Base-by-base conservation (phyloP, 257 asterid species). In the Capsicum pubescens region DNA sequence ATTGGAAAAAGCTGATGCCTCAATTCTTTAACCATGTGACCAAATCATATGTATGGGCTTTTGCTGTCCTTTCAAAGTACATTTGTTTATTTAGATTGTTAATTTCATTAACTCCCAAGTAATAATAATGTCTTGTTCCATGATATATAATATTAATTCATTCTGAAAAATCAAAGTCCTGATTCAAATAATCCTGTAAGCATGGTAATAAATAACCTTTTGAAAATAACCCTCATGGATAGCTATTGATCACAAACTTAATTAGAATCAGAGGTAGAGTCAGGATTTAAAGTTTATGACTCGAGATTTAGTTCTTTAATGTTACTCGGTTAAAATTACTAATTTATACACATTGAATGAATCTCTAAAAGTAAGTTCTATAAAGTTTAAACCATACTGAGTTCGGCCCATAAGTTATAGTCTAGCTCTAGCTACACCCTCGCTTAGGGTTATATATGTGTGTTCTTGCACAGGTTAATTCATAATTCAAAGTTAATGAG, bases 1-100 rank as follows among this genome's bases (percentile, higher is more conserved):
- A 42, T 66, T 35, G 52, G 85, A 42, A 68, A 69, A 83, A 35
- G 68, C n/a, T 69, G 71, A 67, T 7, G 81, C 42, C 13, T 70
- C 26, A 70, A 36, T 50, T 50, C 63, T 39, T 61, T 50, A 61
- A 32, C 71, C 86, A 84, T 84, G 86, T 84, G 86, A 84, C 48
- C 84, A 84, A 84, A 84, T 84, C 84, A 84, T 84, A 78, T 79
- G 32, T 82, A 84, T 79, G 72, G 84, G 84, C 54, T 78, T 32
- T 32, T 69, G 55, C 12, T 79, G 61, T 79, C 84, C 80, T 63
- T 54, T 21, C 42, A 78, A 79, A 44, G n/a, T 59, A 59, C 76
- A 72, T 42, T 72, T 39, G 76, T 74, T 83, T 83, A 83, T 70
- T 83, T 11, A 21, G 50, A 19, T 72, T 58, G 63, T 54, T 71